Base-by-base conservation (phyloP, 2,329 filamentous ascomycete species). In the Fusarium globosum region DNA sequence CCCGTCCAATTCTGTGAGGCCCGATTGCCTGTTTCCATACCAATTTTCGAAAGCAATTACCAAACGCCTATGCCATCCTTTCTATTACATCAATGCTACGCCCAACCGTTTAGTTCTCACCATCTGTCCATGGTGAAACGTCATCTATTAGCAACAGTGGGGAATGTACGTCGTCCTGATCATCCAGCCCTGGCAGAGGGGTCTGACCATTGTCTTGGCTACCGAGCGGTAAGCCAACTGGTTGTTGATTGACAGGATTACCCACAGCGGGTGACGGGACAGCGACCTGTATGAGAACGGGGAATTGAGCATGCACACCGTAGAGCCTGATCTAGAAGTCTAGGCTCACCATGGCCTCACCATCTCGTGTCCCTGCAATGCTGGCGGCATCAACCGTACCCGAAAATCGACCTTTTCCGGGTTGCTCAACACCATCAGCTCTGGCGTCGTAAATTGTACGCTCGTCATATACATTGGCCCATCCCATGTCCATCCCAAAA, bases 381-480 rank as follows among this genome's bases (percentile, higher is more conserved):
- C 58, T 61, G 21, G 56, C 33, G 38, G 58, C 57, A 61, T 78
- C 69, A 28, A 84, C 74, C 16, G 69, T 76, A 11, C 85, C 84
- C 20, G 79, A 81, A 74, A 86, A 86, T 26, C 84, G 84, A 6
- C 82, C 83, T 14, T 57, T 38, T n/a, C 84, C 84, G 1, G 83
- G 82, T 6, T 45, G 28, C 4, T 78, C 72, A 33, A 83, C 73
- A 15, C 83, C 83, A 59, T 86, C 85, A 13, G 59, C 60, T 26
- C 65, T 46, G 16, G 84, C 83, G 18, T 82, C 81, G 1, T 73
- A 62, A n/a, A 80, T 79, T 8, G 79, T 70, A 10, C 69, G 72
- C 4, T 70, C 49, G 10, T 79, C 77, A 57, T 85, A 86, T 10
- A 83, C 33, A 15, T 57, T 73, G 2, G 72, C 61, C 85, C 84